Evolutionary conservation across 2,329 filamentous ascomycete species (phyloP).

Genomic region (Rugonectria rugulosa): DNA sequence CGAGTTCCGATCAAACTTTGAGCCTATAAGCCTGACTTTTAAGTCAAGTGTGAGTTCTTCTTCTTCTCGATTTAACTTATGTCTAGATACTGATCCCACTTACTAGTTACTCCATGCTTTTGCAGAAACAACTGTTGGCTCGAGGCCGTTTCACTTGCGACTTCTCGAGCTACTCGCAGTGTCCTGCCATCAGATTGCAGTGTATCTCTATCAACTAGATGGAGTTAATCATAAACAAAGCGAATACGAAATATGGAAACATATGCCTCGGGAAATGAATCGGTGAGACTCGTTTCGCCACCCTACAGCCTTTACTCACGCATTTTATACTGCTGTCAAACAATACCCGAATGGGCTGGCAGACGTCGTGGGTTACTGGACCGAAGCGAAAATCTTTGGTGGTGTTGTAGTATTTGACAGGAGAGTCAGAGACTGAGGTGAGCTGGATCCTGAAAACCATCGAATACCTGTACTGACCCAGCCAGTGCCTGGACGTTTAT

Average conservation of each 20-base stretch:
- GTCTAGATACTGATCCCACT: not conserved
- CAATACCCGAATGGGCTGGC: constrained; percentile 20
- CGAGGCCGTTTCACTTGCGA: not conserved
- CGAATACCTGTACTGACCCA: not conserved
- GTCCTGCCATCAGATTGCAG: constrained; percentile 22
- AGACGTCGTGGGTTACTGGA: constrained; percentile 23
- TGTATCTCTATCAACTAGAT: constrained; percentile 14
- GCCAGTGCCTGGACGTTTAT: not conserved
- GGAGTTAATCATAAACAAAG: constrained; percentile 18
- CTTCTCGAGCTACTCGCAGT: constrained; percentile 18
- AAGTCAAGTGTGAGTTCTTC: not conserved
- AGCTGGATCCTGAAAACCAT: too few relatives aligned
- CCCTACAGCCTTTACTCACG: constrained; percentile 8
- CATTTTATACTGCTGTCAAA: constrained; percentile 11
- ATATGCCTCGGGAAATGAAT: not conserved
- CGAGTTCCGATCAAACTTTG: not conserved
- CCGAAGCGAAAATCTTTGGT: constrained; percentile 22
- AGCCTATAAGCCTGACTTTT: not conserved
- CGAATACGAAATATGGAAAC: constrained; percentile 4
- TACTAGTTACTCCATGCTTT: not conserved
- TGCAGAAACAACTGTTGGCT: not conserved
- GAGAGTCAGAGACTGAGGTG: constrained; percentile 10
- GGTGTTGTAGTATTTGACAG: constrained; percentile 20
- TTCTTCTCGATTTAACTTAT: not conserved
- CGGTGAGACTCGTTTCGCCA: not conserved